Base-by-base conservation (phyloP, 495 filamentous ascomycete genomes). In the Neurospora sublineolata region DNA sequence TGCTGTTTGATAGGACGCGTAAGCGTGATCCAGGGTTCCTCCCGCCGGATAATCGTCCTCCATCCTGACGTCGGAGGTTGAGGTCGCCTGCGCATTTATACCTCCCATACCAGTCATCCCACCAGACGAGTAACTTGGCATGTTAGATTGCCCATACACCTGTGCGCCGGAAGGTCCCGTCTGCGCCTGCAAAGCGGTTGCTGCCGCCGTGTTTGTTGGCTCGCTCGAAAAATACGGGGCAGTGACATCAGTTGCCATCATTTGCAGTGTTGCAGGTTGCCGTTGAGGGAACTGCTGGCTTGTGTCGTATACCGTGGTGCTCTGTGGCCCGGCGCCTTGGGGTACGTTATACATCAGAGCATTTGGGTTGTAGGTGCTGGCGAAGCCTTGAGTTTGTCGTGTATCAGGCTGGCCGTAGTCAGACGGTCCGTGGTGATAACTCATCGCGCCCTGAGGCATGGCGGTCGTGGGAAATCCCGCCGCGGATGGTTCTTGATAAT, bases 191-290 rank as follows among this genome's bases (percentile, higher is more conserved):
- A 82, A 73, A 46, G 74, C 78, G 64, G 86, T 83, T 68, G 88
- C 81, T 69, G 88, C 82, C 70, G 89, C 86, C 37, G 89, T 82
- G 75, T 86, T 89, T 74, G 89, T 85, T 79, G 89, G 85, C 77
- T 93, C 92, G 78, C 86, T 86, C 72, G 87, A 82, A 78, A 94
- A 97, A 83, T 96, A 97, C 80, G 90, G 92, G 85, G 89, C 79
- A 73, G 85, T 79, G 74, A 86, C 85, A 78, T 86, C 86, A 71
- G 88, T 87, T 72, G 90, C 84, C 78, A 95, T 85, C 78, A 93
- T 89, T 75, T 95, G 92, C 77, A 97, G 86, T 58, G 88, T 88
- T 88, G 93, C 89, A 84, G 89, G 87, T 75, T 91, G 92, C 84
- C 93, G 91, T 77, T 89, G 84, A 74, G 87, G 84, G 82, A 93